phyloP scores from a whole-genome alignment of 1,139 yeast genomes.

The Debaryomyces coudertii region DNA sequence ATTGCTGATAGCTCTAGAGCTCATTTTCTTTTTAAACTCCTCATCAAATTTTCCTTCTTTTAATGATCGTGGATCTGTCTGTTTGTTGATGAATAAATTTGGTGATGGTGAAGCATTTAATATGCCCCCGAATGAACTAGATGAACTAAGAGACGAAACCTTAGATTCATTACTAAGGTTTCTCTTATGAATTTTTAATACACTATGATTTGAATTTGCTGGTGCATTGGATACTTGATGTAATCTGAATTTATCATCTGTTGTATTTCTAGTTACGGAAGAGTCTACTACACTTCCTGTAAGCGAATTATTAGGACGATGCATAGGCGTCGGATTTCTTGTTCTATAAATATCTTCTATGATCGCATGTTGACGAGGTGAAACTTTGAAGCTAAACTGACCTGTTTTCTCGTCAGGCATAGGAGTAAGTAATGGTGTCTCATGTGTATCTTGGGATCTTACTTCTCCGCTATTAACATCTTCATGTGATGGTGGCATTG shows the following conservation, averaged over 20 bases:
- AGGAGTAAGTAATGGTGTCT: not conserved
- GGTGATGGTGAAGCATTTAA: conserved; percentile 21
- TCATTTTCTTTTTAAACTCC: not conserved
- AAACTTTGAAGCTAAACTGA: not conserved
- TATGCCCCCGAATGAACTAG: conserved; percentile 41
- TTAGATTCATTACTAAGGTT: conserved; percentile 44
- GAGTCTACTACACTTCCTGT: not conserved
- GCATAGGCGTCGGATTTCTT: not conserved
- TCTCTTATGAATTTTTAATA: conserved; percentile 30
- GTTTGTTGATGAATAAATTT: not conserved
- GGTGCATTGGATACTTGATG: conserved; percentile 17
- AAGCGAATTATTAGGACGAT: not conserved
- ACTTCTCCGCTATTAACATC: not conserved
- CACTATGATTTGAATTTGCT: conserved; percentile 7
- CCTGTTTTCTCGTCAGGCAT: not conserved
- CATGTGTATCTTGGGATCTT: not conserved
- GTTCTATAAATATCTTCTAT: not conserved
- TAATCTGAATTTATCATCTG: conserved; percentile 1
- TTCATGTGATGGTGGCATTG: conserved; percentile 17
- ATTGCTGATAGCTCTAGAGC: not conserved
- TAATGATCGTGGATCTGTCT: not conserved
- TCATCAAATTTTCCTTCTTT: not conserved
- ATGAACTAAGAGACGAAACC: conserved; percentile 43
- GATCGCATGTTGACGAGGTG: not conserved
- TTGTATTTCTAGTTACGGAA: not conserved